Conservation (phyloP, 257 asterid genomes). For the Rubia yunnanensis region DNA sequence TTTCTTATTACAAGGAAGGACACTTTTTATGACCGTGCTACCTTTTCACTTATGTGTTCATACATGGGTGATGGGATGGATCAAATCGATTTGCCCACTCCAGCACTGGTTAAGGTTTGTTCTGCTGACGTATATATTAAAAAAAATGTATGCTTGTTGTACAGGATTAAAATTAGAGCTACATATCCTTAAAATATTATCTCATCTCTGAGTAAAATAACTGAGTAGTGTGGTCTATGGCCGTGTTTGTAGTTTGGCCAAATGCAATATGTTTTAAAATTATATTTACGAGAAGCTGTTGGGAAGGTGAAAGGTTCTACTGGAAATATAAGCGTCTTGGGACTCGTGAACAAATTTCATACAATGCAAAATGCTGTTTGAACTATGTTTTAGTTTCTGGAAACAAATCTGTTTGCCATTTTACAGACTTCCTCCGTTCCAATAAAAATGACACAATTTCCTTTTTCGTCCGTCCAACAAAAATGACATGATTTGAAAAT, state of each 20-base stretch:
- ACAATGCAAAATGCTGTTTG: no score
- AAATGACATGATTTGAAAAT: no score
- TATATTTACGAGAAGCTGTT: not conserved
- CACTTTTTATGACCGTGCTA: constrained; percentile 87
- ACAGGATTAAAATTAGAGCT: constrained; percentile 1
- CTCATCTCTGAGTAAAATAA: not conserved
- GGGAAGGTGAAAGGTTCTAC: no score
- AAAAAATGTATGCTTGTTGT: constrained; percentile 2
- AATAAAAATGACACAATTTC: no score
- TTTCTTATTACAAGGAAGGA: constrained; percentile 93
- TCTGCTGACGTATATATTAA: not conserved
- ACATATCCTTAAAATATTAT: not conserved
- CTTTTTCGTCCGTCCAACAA: no score
- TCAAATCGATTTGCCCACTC: constrained; percentile 82
- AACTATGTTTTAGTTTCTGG: no score
- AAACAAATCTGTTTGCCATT: not conserved
- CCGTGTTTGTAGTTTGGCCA: not conserved
- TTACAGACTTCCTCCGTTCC: no score
- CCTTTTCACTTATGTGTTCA: constrained; percentile 83
- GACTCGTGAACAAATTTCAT: no score
- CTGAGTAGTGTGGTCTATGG: not conserved
- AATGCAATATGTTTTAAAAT: not conserved
- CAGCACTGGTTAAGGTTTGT: constrained; percentile 74
- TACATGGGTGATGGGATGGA: constrained; percentile 90
- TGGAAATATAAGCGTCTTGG: no score